These are phyloP conservation scores for Stagonosporopsis chrysanthemi DNA, from an alignment of 2,329 filamentous ascomycete species.

Conservation along the genomic window DNA sequence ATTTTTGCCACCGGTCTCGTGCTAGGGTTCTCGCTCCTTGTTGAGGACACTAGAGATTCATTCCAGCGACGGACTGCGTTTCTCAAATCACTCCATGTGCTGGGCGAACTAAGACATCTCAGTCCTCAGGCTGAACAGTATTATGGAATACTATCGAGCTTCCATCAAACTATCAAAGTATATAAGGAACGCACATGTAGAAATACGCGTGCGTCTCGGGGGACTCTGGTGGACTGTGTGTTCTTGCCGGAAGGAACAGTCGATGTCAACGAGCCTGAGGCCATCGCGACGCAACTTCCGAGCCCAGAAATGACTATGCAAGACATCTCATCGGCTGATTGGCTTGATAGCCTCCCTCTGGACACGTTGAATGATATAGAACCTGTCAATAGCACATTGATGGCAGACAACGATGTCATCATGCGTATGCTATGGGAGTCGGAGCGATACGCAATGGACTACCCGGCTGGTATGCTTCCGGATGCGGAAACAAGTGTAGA, in stretches of 20 bases:
- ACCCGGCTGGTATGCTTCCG: conserved; percentile 16
- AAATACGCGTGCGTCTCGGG: conserved; percentile 11
- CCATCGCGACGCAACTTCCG: conserved; percentile 22
- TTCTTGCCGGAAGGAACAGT: conserved; percentile 16
- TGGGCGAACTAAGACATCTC: conserved; percentile 57
- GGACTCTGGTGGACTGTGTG: conserved; percentile 20
- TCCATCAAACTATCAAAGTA: conserved; percentile 27
- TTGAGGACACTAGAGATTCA: conserved; percentile 54
- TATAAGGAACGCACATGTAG: conserved; percentile 24
- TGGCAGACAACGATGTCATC: conserved; percentile 27
- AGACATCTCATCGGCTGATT: conserved; percentile 16
- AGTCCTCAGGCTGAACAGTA: conserved; percentile 67
- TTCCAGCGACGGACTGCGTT: conserved; percentile 60
- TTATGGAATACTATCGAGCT: conserved; percentile 58
- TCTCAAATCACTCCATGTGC: conserved; percentile 58
- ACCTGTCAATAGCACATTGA: conserved; percentile 17
- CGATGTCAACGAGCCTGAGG: conserved; percentile 13
- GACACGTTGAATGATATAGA: conserved; percentile 11
- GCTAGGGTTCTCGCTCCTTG: conserved; percentile 64
- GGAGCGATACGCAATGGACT: conserved; percentile 21
- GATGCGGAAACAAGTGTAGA: conserved; percentile 7
- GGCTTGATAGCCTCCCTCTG: conserved; percentile 16
- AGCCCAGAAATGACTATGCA: conserved; percentile 24
- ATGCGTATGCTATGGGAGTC: conserved; percentile 30
- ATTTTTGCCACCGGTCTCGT: conserved; percentile 66